A percentile compares a stretch with the other conserved stretches of the same genome.
Evolutionary conservation across 805 yeast genomes (phyloP).

Genomic region (Ogataea haglerorum): DNA sequence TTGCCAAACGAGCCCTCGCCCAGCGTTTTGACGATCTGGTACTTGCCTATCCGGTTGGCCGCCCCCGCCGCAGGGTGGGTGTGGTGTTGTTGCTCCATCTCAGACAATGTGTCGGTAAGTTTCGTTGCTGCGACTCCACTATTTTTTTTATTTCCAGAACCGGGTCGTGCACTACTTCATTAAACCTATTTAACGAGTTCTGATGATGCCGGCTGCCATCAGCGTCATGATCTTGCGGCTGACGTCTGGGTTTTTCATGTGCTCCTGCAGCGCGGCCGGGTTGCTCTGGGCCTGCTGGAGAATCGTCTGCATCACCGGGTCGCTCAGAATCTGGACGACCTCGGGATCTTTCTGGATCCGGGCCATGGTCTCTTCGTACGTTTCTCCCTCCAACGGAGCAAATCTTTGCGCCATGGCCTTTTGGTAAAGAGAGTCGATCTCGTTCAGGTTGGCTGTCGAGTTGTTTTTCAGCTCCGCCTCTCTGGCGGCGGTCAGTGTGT

Average conservation of each 20-base stretch:
- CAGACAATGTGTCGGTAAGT: slow-evolving; percentile 9
- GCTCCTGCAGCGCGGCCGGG: slow-evolving; percentile 96
- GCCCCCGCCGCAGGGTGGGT: slow-evolving; percentile 22
- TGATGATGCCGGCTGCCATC: slow-evolving; percentile 95
- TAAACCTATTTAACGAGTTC: slow-evolving; percentile 57
- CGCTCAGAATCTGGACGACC: slow-evolving; percentile 81
- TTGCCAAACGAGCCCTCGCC: slow-evolving; percentile 98
- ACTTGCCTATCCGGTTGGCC: slow-evolving; percentile 69
- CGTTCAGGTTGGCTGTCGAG: slow-evolving; percentile 55
- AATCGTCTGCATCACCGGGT: slow-evolving; percentile 95
- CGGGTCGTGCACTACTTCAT: slow-evolving; percentile 7
- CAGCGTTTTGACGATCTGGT: slow-evolving; percentile 85
- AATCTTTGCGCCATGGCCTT: slow-evolving; percentile 81
- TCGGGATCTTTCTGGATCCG: slow-evolving; percentile 94
- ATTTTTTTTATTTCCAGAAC: not conserved
- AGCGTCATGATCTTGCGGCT: slow-evolving; percentile 81
- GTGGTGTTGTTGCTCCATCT: slow-evolving; percentile 19
- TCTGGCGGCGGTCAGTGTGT: slow-evolving; percentile 77
- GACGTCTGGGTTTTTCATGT: slow-evolving; percentile 94
- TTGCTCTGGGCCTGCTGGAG: slow-evolving; percentile 89
- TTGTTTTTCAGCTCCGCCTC: slow-evolving; percentile 62
- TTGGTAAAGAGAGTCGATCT: slow-evolving; percentile 76
- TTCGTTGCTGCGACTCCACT: slow-evolving; percentile 10
- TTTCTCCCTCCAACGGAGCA: slow-evolving; percentile 79
- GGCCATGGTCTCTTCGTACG: slow-evolving; percentile 90